Conservation (phyloP, 2,329 filamentous ascomycete genomes). For the Monosporascus sp. region DNA sequence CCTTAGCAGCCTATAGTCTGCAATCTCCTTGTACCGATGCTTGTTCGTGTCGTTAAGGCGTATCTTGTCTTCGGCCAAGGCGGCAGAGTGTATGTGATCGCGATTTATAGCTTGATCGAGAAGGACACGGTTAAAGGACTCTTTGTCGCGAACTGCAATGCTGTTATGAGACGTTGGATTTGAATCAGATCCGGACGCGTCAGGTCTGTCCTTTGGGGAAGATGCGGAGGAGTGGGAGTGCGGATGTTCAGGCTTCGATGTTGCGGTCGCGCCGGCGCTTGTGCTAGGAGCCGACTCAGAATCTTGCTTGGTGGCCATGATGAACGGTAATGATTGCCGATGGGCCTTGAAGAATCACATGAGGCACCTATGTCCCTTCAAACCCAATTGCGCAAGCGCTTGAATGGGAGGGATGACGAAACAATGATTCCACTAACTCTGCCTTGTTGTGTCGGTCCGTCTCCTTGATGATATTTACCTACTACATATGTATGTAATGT, state of each 20-base stretch:
- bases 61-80: slow-evolving; percentile 45
- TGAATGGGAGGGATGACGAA: background rate
- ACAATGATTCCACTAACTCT: background rate
- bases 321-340: background rate
- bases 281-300: slow-evolving; percentile 17
- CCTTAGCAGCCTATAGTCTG: slow-evolving; percentile 62
- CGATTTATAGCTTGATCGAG: slow-evolving; percentile 49
- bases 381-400: background rate
- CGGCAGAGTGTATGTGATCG: slow-evolving; percentile 49
- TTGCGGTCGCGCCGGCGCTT: slow-evolving; percentile 14
- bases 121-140: slow-evolving; percentile 47
- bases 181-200: slow-evolving; percentile 18
- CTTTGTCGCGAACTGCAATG: slow-evolving; percentile 44
- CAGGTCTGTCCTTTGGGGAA: slow-evolving; percentile 24
- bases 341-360: slow-evolving; percentile 10
- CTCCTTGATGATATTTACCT: background rate
- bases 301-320: slow-evolving; percentile 26
- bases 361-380: slow-evolving; percentile 1
- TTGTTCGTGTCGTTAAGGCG: slow-evolving; percentile 52
- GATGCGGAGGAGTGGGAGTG: slow-evolving; percentile 23
- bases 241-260: slow-evolving; percentile 20
- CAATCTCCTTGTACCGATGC: slow-evolving; percentile 60
- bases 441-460: background rate
- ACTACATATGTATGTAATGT: background rate
- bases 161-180: slow-evolving; percentile 20